Evolutionary conservation across 305 asterid species (phyloP).

Genomic region (Andrographis paniculata): DNA sequence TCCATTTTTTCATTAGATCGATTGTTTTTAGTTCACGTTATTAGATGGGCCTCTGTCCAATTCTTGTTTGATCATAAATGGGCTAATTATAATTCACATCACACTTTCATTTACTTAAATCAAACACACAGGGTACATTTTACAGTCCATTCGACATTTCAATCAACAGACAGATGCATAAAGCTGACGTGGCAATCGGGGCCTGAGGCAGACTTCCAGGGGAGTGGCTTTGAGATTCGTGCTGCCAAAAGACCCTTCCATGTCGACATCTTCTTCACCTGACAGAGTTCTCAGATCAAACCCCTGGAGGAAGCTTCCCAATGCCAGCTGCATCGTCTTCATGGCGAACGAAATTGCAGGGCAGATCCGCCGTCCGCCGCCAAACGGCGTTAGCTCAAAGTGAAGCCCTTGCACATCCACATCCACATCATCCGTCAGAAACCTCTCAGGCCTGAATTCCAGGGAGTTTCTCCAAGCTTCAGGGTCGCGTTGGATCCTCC

Average conservation of each 20-base stretch:
- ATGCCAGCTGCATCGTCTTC: background rate
- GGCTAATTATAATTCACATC: too few species aligned
- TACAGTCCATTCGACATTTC: too few species aligned
- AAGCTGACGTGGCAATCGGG: constrained; percentile 15
- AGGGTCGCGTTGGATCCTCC: constrained; percentile 38
- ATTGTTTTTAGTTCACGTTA: too few species aligned
- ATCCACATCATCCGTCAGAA: constrained; percentile 11
- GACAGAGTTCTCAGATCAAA: background rate
- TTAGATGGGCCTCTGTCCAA: too few species aligned
- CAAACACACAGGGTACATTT: too few species aligned
- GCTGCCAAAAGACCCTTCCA: constrained; percentile 13
- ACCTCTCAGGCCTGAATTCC: constrained; percentile 37
- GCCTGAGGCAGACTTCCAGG: constrained; percentile 21
- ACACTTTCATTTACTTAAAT: too few species aligned
- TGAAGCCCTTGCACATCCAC: background rate
- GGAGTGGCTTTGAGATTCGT: constrained; percentile 23
- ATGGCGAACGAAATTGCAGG: background rate
- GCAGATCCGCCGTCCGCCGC: background rate
- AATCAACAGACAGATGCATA: background rate
- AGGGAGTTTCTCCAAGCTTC: constrained; percentile 26
- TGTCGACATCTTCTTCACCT: background rate
- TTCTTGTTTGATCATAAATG: too few species aligned
- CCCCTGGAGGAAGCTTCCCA: background rate
- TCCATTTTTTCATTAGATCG: too few species aligned
- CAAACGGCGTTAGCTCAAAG: background rate